These are phyloP conservation scores for Ustilago bromivora DNA, from an alignment of 1,284 basidiomycete genomes.

Conservation along the genomic window DNA sequence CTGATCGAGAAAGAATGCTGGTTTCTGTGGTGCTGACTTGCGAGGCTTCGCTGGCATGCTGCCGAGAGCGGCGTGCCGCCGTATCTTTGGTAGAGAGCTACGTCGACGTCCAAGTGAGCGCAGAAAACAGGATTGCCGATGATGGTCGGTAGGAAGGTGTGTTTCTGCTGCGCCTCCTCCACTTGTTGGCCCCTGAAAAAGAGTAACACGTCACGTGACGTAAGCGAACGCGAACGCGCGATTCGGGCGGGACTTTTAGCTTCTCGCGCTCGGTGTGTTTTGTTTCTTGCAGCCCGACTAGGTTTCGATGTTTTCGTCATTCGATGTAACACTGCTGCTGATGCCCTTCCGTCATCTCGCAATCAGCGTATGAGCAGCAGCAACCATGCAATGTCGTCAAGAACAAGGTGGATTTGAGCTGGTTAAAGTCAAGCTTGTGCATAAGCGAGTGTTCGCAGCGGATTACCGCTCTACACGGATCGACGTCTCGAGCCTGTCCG, in stretches of 20 bases:
- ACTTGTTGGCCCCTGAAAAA: conserved; percentile 11
- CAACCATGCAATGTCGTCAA: too few relatives aligned
- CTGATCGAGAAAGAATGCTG: conserved; percentile 34
- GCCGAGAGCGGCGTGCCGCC: background rate
- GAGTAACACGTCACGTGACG: conserved; percentile 5
- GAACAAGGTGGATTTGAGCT: background rate
- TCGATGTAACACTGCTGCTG: background rate
- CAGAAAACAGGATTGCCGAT: background rate
- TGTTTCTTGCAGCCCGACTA: background rate
- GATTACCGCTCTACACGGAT: background rate
- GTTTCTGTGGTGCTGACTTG: conserved; percentile 21
- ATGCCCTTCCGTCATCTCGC: too few relatives aligned
- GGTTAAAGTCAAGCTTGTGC: background rate
- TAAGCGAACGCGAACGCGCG: background rate
- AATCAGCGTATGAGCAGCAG: too few relatives aligned
- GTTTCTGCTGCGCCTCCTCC: background rate
- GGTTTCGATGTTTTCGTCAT: too few relatives aligned
- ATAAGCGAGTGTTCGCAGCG: background rate
- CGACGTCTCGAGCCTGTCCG: background rate
- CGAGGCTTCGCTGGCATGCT: conserved; percentile 43
- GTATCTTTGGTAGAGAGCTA: too few relatives aligned
- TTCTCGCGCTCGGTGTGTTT: background rate
- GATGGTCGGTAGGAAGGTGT: background rate
- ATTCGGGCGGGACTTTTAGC: background rate
- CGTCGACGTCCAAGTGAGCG: too few relatives aligned